phyloP scores from a whole-genome alignment of 306 rosid species.

The Prosopis cineraria region DNA sequence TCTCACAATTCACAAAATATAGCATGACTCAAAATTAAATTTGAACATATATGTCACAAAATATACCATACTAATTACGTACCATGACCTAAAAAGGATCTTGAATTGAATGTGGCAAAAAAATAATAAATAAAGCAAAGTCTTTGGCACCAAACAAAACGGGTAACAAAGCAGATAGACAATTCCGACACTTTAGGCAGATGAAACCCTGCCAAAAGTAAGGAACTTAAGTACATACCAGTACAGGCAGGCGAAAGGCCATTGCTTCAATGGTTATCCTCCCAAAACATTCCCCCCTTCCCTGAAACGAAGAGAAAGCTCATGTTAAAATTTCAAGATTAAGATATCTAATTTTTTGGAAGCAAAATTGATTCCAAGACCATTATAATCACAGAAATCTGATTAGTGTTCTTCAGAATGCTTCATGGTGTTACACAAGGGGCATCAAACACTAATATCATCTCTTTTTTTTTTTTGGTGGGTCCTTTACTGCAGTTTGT shows the following conservation, averaged over 20 bases:
- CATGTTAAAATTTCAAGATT: slow-evolving; percentile 2
- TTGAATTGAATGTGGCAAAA: background rate
- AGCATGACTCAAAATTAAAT: too few relatives aligned
- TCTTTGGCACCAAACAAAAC: background rate
- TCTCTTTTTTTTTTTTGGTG: too few relatives aligned
- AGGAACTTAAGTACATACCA: slow-evolving; percentile 48
- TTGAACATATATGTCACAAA: too few relatives aligned
- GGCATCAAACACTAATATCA: background rate
- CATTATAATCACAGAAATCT: background rate
- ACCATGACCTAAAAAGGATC: too few relatives aligned
- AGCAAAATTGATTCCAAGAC: background rate
- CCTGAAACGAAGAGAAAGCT: slow-evolving; percentile 48
- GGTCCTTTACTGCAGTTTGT: background rate
- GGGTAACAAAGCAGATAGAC: background rate
- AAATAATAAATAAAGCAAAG: background rate
- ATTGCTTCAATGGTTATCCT: slow-evolving; percentile 92
- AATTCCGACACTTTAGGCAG: background rate
- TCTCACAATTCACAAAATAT: too few relatives aligned
- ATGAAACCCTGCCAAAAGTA: background rate
- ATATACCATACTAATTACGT: too few relatives aligned
- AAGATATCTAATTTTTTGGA: background rate
- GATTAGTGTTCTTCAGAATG: background rate
- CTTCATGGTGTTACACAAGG: background rate
- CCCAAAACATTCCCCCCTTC: slow-evolving; percentile 89
- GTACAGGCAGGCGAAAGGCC: slow-evolving; percentile 85